A percentile compares a stretch with the other conserved stretches of the same genome.
phyloP scores from a whole-genome alignment of 2,329 filamentous ascomycete species.

The Tricladium varicosporioides region DNA sequence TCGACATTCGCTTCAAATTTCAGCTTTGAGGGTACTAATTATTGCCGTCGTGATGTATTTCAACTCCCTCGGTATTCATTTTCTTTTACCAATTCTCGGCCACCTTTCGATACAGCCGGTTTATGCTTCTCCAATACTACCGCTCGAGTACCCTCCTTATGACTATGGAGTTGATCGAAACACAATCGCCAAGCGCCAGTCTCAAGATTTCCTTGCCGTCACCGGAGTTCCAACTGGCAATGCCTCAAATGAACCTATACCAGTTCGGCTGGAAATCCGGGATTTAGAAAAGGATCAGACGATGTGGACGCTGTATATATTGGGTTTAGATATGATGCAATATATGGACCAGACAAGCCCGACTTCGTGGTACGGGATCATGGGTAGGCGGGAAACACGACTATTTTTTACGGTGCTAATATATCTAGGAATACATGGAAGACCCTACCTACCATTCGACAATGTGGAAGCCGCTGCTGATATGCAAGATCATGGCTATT shows the following conservation, averaged over 20 bases:
- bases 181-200: constrained; percentile 18
- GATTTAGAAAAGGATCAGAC: constrained; percentile 24
- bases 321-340: constrained; percentile 29
- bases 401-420: not conserved
- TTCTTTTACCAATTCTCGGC: not conserved
- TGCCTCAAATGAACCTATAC: constrained; percentile 20
- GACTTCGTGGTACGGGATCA: constrained; percentile 30
- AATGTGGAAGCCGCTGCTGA: constrained; percentile 19
- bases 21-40: too few relatives aligned
- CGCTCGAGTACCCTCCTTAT: constrained; percentile 9
- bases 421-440: constrained; percentile 28
- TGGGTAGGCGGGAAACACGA: constrained; percentile 16
- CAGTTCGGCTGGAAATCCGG: constrained; percentile 26
- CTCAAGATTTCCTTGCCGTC: constrained; percentile 7
- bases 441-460: constrained; percentile 27
- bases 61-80: too few relatives aligned
- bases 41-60: too few relatives aligned
- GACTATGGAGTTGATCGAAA: constrained; percentile 21
- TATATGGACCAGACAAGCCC: constrained; percentile 23
- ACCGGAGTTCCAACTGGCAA: constrained; percentile 21
- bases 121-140: not conserved
- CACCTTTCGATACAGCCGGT: not conserved
- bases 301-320: constrained; percentile 30
- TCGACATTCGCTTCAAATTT: too few relatives aligned
- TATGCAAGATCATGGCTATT: constrained; percentile 26